These are phyloP conservation scores for Sporothrix globosa DNA, from an alignment of 2,329 filamentous ascomycete species.

Conservation along the genomic window DNA sequence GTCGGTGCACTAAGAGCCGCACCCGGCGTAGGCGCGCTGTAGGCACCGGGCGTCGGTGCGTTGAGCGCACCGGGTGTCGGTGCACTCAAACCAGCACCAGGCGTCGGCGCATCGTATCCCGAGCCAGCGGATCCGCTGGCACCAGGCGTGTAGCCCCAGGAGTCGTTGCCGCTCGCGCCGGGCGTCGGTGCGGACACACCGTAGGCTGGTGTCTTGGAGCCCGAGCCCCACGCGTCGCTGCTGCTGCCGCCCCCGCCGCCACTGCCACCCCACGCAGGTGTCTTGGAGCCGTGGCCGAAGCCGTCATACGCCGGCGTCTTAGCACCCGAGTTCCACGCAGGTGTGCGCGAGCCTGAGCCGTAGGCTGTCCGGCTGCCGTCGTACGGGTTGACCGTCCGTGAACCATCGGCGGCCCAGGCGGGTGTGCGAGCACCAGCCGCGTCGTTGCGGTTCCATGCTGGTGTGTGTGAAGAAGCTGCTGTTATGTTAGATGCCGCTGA, in stretches of 20 bases:
- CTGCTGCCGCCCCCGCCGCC: slow-evolving; percentile 35
- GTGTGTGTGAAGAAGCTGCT: slow-evolving; percentile 63
- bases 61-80: slow-evolving; percentile 65
- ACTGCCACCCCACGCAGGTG: slow-evolving; percentile 59
- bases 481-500: slow-evolving; percentile 38
- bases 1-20: slow-evolving; percentile 65
- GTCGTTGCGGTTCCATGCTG: slow-evolving; percentile 62
- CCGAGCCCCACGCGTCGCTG: slow-evolving; percentile 40
- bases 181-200: slow-evolving; percentile 62
- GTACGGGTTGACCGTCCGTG: slow-evolving; percentile 69
- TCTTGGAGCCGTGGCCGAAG: slow-evolving; percentile 70
- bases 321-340: slow-evolving; percentile 76
- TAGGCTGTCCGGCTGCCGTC: slow-evolving; percentile 78
- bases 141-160: slow-evolving; percentile 58
- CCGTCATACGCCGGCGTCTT: slow-evolving; percentile 69
- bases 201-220: slow-evolving; percentile 79
- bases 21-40: slow-evolving; percentile 62
- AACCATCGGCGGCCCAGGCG: slow-evolving; percentile 67
- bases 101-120: slow-evolving; percentile 71
- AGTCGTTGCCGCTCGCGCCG: slow-evolving; percentile 47
- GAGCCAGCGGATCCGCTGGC: slow-evolving; percentile 46
- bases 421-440: slow-evolving; percentile 66
- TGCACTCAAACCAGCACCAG: slow-evolving; percentile 60
- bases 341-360: slow-evolving; percentile 71
- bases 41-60: slow-evolving; percentile 72